Conservation (phyloP, 2,329 filamentous ascomycete genomes). For the Fusarium miscanthi region DNA sequence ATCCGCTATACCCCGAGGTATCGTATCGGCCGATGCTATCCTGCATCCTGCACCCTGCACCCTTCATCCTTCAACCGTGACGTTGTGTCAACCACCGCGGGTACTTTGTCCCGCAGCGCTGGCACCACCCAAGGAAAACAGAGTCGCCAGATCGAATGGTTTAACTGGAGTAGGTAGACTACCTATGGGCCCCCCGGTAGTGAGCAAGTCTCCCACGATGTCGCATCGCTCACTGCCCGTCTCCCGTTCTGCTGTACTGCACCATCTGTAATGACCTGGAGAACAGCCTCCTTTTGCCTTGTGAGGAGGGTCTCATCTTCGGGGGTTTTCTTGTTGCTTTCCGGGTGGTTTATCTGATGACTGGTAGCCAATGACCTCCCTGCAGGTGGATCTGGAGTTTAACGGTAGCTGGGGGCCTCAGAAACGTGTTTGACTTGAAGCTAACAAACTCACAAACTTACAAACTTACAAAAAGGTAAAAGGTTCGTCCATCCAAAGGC, state of each 20-base stretch:
- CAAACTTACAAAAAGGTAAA: neutral
- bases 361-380: conserved; percentile 2
- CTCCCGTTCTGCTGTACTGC: conserved; percentile 23
- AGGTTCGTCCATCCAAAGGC: neutral
- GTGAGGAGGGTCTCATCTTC: neutral
- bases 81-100: neutral
- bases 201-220: conserved; percentile 7
- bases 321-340: conserved; percentile 17
- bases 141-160: conserved; percentile 35
- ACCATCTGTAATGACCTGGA: neutral
- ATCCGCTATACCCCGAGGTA: conserved; percentile 26
- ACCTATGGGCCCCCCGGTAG: conserved; percentile 7
- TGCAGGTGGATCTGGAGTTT: conserved; percentile 12
- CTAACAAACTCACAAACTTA: neutral
- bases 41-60: neutral
- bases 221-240: conserved; percentile 29
- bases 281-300: conserved; percentile 5
- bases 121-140: conserved; percentile 37
- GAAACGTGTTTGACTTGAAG: conserved; percentile 18
- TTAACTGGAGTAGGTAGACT: conserved; percentile 27
- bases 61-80: conserved; percentile 1
- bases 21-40: conserved; percentile 26
- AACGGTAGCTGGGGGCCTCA: conserved; percentile 16
- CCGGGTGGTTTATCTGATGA: conserved; percentile 4
- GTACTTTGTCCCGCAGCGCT: conserved; percentile 13